Evolutionary conservation across 2,329 filamentous ascomycete species (phyloP).

Genomic region (Neonectria punicea): DNA sequence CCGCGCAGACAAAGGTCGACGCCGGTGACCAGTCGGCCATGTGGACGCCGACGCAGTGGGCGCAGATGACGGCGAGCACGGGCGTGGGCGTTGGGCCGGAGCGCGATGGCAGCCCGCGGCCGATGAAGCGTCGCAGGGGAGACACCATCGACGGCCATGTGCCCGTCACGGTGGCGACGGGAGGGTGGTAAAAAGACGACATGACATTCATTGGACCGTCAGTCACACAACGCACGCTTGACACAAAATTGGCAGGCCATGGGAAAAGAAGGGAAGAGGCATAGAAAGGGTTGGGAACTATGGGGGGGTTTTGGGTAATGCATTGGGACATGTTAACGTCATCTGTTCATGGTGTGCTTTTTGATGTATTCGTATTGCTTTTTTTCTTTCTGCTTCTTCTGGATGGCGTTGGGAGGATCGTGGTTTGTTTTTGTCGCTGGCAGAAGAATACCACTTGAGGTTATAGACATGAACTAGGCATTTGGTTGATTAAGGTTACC

Average conservation of each 20-base stretch:
- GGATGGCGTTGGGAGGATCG: constrained; percentile 15
- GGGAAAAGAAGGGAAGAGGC: background rate
- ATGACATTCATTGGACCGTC: background rate
- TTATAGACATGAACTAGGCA: constrained; percentile 17
- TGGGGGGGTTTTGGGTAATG: constrained; percentile 6
- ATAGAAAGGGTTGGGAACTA: constrained; percentile 9
- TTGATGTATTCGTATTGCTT: background rate
- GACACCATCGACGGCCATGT: constrained; percentile 47
- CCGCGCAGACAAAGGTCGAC: constrained; percentile 45
- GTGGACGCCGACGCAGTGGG: constrained; percentile 51
- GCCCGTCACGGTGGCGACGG: constrained; percentile 44
- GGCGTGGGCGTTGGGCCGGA: constrained; percentile 43
- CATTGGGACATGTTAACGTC: constrained; percentile 16
- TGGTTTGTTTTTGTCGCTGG: constrained; percentile 10
- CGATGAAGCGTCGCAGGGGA: constrained; percentile 51
- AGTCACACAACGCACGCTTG: background rate
- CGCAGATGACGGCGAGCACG: constrained; percentile 40
- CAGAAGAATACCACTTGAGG: constrained; percentile 16
- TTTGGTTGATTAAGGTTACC: constrained; percentile 4
- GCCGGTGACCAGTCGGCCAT: constrained; percentile 44
- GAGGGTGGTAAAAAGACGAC: constrained; percentile 43
- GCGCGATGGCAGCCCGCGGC: constrained; percentile 49
- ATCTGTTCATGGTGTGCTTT: constrained; percentile 10
- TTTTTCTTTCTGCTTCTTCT: background rate
- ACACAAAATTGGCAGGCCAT: background rate